These are phyloP conservation scores for Beauveria brongniartii DNA, from an alignment of 2,329 filamentous ascomycete genomes.

Conservation along the genomic window DNA sequence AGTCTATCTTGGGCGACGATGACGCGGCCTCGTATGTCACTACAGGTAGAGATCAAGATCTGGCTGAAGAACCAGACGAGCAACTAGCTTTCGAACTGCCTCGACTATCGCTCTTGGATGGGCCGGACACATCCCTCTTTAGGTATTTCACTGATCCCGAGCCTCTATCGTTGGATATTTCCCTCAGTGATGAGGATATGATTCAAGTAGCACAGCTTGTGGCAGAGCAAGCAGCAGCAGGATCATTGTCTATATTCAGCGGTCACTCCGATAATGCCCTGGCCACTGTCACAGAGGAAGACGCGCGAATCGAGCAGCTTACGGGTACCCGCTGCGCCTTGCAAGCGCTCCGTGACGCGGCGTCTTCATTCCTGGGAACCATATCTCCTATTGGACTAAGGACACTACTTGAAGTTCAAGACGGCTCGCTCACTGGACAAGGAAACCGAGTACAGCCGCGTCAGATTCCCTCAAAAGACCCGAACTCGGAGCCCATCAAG, in stretches of 20 bases:
- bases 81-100: conserved; percentile 42
- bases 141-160: conserved; percentile 54
- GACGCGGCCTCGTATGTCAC: conserved; percentile 45
- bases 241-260: conserved; percentile 31
- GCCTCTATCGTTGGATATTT: conserved; percentile 37
- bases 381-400: conserved; percentile 32
- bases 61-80: conserved; percentile 37
- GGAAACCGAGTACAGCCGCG: conserved; percentile 44
- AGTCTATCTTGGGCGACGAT: conserved; percentile 34
- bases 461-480: conserved; percentile 33
- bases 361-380: conserved; percentile 36
- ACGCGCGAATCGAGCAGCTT: conserved; percentile 33
- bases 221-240: conserved; percentile 59
- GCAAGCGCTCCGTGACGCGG: conserved; percentile 36
- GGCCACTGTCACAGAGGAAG: conserved; percentile 17
- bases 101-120: conserved; percentile 38
- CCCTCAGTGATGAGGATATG: conserved; percentile 48
- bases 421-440: conserved; percentile 45
- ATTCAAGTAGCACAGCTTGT: conserved; percentile 62
- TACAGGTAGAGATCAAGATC: conserved; percentile 42
- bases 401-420: conserved; percentile 47
- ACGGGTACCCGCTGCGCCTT: conserved; percentile 38
- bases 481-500: conserved; percentile 37
- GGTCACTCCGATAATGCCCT: conserved; percentile 15
- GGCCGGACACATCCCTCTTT: conserved; percentile 41